These are phyloP conservation scores for Aspergillus glaucus DNA, from an alignment of 2,329 filamentous ascomycete species.

Conservation along the genomic window DNA sequence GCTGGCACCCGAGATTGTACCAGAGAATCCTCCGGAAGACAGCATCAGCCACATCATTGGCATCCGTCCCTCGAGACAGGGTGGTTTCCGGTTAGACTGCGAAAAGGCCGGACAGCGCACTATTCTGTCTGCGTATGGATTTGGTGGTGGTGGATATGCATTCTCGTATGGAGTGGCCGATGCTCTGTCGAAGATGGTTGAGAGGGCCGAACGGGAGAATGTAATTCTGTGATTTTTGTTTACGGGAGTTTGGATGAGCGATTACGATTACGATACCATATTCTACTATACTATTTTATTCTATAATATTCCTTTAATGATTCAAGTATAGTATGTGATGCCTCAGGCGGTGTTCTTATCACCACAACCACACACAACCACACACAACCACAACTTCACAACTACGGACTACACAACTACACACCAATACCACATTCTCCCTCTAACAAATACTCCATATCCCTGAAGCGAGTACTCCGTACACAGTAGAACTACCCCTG, in stretches of 20 bases:
- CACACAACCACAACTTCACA: no score
- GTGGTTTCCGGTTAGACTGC: slow-evolving; percentile 31
- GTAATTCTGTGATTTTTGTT: slow-evolving; percentile 14
- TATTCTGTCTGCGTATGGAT: slow-evolving; percentile 32
- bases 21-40: slow-evolving; percentile 22
- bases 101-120: slow-evolving; percentile 19
- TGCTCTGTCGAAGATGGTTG: slow-evolving; percentile 30
- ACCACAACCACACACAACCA: no score
- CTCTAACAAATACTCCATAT: no score
- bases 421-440: no score
- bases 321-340: no score
- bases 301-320: no score
- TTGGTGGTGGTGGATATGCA: slow-evolving; percentile 33
- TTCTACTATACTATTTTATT: no score
- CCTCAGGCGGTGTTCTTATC: no score
- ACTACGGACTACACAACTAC: no score
- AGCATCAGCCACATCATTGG: slow-evolving; percentile 29
- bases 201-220: slow-evolving; percentile 24
- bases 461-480: neutral
- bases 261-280: neutral
- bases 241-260: neutral
- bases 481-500: neutral
- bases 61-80: slow-evolving; percentile 29
- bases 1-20: slow-evolving; percentile 32
- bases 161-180: slow-evolving; percentile 34